Conservation (phyloP, 306 rosid genomes). For the Albizia julibrissin region DNA sequence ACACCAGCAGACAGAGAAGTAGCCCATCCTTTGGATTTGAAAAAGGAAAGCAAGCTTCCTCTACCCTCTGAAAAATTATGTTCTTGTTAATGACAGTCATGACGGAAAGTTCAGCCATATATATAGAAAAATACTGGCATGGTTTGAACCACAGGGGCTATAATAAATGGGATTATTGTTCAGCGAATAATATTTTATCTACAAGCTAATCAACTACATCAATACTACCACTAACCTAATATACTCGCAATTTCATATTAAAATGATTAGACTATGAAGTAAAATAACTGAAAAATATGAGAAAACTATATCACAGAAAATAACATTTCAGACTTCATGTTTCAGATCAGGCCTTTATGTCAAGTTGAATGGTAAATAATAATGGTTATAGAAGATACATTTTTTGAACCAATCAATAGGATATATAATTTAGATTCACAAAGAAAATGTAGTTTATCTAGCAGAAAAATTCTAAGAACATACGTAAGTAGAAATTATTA, state of each 20-base stretch:
- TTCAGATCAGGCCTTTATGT: slow-evolving; percentile 12
- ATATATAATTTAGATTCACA: background rate
- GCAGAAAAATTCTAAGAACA: background rate
- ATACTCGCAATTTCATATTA: background rate
- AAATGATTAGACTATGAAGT: slow-evolving; percentile 12
- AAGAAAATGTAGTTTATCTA: background rate
- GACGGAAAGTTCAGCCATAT: slow-evolving; percentile 14
- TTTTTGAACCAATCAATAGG: background rate
- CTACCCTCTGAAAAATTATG: slow-evolving; percentile 75
- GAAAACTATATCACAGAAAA: slow-evolving; percentile 24
- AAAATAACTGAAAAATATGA: slow-evolving; percentile 2
- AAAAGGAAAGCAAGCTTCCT: slow-evolving; percentile 86
- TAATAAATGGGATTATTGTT: background rate
- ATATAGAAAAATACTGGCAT: slow-evolving; percentile 17
- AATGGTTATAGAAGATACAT: background rate
- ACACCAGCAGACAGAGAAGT: slow-evolving; percentile 89
- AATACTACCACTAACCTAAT: slow-evolving; percentile 7
- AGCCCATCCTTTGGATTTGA: slow-evolving; percentile 90
- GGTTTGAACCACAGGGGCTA: slow-evolving; percentile 5
- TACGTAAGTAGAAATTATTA: background rate
- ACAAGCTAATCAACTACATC: background rate
- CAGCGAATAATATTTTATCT: slow-evolving; percentile 1
- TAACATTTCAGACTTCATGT: slow-evolving; percentile 11
- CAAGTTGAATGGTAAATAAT: slow-evolving; percentile 2
- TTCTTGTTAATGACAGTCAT: slow-evolving; percentile 33